These are phyloP conservation scores for Sugiyamaella valdiviana DNA, from an alignment of 805 yeast species.

Conservation along the genomic window DNA sequence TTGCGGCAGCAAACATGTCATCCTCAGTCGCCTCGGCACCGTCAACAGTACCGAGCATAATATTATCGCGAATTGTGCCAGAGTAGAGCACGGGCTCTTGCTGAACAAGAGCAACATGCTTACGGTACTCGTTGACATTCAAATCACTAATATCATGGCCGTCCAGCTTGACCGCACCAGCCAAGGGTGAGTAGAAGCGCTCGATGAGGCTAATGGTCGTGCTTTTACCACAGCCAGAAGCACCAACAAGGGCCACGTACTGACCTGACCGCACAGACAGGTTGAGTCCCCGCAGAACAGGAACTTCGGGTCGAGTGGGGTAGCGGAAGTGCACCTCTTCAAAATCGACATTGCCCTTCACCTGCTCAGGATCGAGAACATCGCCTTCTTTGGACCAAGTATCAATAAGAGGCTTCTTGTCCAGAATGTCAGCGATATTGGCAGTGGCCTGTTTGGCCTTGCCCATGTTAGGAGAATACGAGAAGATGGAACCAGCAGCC, in stretches of 20 bases:
- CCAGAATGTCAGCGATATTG: constrained; percentile 30
- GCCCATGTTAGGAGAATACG: constrained; percentile 40
- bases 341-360: constrained; percentile 50
- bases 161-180: constrained; percentile 47
- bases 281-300: constrained; percentile 46
- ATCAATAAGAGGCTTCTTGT: constrained; percentile 33
- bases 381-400: constrained; percentile 28
- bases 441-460: constrained; percentile 36
- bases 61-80: constrained; percentile 51
- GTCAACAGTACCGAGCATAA: constrained; percentile 41
- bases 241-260: constrained; percentile 62
- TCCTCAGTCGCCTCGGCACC: constrained; percentile 34
- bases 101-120: constrained; percentile 52
- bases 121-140: constrained; percentile 46
- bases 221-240: constrained; percentile 58
- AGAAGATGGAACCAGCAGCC: constrained; percentile 36
- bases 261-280: constrained; percentile 44
- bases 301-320: constrained; percentile 49
- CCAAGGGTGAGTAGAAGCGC: constrained; percentile 45
- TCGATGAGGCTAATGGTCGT: constrained; percentile 49
- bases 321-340: constrained; percentile 57
- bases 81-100: constrained; percentile 56
- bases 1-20: constrained; percentile 42
- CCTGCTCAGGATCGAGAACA: constrained; percentile 26
- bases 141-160: constrained; percentile 44